Conservation (phyloP, 306 rosid species). For the Biancaea sappan region DNA sequence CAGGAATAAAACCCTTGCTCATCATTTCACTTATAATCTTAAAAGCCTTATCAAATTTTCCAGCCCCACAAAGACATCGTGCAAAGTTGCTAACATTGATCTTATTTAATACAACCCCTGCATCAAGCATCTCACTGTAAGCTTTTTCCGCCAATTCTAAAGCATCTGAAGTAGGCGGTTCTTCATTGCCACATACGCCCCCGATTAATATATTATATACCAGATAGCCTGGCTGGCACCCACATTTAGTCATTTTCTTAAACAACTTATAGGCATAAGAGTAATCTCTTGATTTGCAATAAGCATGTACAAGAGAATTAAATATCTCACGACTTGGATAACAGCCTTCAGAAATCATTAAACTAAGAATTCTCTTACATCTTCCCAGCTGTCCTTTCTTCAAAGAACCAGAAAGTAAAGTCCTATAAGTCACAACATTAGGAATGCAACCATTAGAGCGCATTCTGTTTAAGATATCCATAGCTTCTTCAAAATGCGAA, state of each 20-base stretch:
- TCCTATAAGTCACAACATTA: slow-evolving; percentile 65
- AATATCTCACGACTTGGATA: slow-evolving; percentile 71
- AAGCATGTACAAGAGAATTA: slow-evolving; percentile 79
- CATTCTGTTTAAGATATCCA: slow-evolving; percentile 70
- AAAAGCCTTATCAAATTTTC: slow-evolving; percentile 75
- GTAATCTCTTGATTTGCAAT: slow-evolving; percentile 66
- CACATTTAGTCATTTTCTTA: slow-evolving; percentile 65
- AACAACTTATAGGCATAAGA: slow-evolving; percentile 76
- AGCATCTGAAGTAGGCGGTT: slow-evolving; percentile 51
- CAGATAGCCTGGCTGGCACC: slow-evolving; percentile 73
- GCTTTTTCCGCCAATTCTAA: slow-evolving; percentile 79
- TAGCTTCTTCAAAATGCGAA: slow-evolving; percentile 81
- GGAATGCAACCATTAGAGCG: slow-evolving; percentile 77
- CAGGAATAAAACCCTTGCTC: slow-evolving; percentile 79
- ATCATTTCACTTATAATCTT: slow-evolving; percentile 76
- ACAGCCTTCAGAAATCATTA: slow-evolving; percentile 88
- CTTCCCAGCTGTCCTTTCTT: slow-evolving; percentile 70
- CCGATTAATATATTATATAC: slow-evolving; percentile 78
- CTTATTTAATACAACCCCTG: slow-evolving; percentile 71
- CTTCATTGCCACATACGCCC: slow-evolving; percentile 58
- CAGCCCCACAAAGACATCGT: slow-evolving; percentile 70
- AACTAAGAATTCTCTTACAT: slow-evolving; percentile 82
- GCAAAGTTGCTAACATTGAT: slow-evolving; percentile 73
- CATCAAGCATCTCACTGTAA: slow-evolving; percentile 73
- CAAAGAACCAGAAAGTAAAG: slow-evolving; percentile 75